Evolutionary conservation across 169 alveolate genomes (phyloP).

Genomic region (Amoebophrya sp.): DNA sequence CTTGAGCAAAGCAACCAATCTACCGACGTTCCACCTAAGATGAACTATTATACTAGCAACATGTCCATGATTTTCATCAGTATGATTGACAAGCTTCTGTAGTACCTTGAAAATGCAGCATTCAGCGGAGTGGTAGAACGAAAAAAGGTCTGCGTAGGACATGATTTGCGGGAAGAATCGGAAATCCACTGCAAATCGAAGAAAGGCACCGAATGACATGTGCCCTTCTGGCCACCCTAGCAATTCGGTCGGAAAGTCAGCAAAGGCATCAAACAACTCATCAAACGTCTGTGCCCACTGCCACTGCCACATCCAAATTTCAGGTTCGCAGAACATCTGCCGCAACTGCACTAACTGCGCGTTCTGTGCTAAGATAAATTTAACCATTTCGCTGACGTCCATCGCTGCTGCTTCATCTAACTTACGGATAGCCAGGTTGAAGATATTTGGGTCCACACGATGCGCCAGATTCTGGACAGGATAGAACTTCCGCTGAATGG

Average conservation of each 20-base stretch:
- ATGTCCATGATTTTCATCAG: too few relatives aligned
- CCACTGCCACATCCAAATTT: background rate
- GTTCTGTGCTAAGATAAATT: too few relatives aligned
- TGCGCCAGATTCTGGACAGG: background rate
- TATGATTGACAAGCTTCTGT: too few relatives aligned
- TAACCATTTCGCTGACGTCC: background rate
- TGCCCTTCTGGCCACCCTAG: background rate
- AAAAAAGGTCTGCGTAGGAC: background rate
- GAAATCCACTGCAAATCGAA: background rate
- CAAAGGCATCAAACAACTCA: background rate
- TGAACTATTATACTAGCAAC: too few relatives aligned
- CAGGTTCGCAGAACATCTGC: background rate
- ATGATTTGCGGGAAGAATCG: background rate
- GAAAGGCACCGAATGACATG: background rate
- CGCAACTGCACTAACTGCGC: background rate
- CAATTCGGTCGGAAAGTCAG: background rate
- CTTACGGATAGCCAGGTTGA: background rate
- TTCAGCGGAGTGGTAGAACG: background rate
- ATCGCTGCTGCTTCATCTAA: background rate
- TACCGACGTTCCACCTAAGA: too few relatives aligned
- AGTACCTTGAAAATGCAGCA: background rate
- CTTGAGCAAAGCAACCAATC: too few relatives aligned
- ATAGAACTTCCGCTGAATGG: background rate
- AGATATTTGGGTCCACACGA: background rate
- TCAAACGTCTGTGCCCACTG: background rate